Percentiles rank a stretch among this genome's conserved stretches.
These are phyloP conservation scores for Calocybe gangraenosa DNA, from an alignment of 768 basidiomycete genomes.

Conservation along the genomic window DNA sequence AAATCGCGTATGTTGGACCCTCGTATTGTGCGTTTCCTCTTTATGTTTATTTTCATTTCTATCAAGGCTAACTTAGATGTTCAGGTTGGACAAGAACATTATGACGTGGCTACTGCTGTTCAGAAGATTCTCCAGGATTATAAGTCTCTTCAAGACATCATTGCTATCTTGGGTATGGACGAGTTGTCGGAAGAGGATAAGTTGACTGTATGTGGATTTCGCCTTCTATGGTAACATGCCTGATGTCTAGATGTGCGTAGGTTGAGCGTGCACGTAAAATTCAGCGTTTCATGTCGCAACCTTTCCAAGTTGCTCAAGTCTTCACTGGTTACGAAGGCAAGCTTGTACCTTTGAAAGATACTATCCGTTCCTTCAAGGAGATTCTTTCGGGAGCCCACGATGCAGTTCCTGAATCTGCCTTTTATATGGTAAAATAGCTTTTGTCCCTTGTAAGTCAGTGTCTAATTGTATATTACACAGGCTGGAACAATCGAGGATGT, in stretches of 20 bases:
- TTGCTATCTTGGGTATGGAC: conserved; percentile 99
- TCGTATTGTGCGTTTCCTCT: conserved; percentile 73
- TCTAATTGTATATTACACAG: conserved; percentile 26
- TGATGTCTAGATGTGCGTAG: conserved; percentile 27
- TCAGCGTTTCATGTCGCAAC: conserved; percentile 99
- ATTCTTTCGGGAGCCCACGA: conserved; percentile 91
- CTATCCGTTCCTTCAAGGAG: conserved; percentile 95
- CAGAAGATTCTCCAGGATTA: conserved; percentile 98
- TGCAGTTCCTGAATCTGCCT: conserved; percentile 88
- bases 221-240: neutral
- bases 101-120: conserved; percentile 92
- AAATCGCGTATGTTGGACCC: conserved; percentile 99
- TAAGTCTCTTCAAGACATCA: conserved; percentile 98
- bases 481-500: conserved; percentile 95
- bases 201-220: conserved; percentile 67
- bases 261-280: conserved; percentile 99
- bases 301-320: conserved; percentile 99
- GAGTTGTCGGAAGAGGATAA: conserved; percentile 99
- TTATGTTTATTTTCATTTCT: neutral
- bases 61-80: conserved; percentile 2
- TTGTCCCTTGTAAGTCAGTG: neutral
- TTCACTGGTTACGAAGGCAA: conserved; percentile 99
- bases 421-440: conserved; percentile 76
- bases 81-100: conserved; percentile 87
- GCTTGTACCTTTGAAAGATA: conserved; percentile 95